Evolutionary conservation across 306 rosid species (phyloP), one percentile per base, ranked within the genome.

Genomic region (Trichosanthes cucumerina): DNA sequence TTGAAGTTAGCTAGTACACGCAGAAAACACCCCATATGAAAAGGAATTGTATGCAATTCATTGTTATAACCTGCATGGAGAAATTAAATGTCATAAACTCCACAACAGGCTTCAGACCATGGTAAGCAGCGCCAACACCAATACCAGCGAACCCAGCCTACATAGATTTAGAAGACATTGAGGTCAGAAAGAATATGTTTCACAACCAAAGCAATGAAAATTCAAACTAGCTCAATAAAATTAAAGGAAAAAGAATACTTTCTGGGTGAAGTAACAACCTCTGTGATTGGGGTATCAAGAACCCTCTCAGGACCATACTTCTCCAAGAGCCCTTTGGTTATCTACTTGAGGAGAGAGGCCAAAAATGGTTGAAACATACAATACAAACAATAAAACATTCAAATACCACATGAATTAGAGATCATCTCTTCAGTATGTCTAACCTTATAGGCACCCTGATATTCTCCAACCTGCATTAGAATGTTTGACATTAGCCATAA

Each of bases 51-150:
- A 31, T 19, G 44, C 64, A 76, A 71, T 1, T 66, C 75, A 71
- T 78, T 64, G 36, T 38, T 64, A 86, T 78, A 84, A 95, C 99
- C 99, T 96, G 99, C 99, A 96, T 92, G 62, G 99, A 96, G 91
- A 96, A 96, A 89, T 96, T 96, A 87, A 96, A 96, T 76, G 99
- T 96, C 99, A 96, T 96, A 78, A 92, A 96, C 90, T 96, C 99
- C 26, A 96, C 80, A 9, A 92, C 90, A 72, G 99, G 99, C 83
- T 70, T 90, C 78, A 92, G 93, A 80, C 99, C 99, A 83, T 92
- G 82, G 89, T 87, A 96, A 60, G 99, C 99, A 78, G 99, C 99
- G 3, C 99, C 99, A 81, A 96, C 99, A 86, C 98, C 99, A 60
- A 96, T 92, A 72, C 99, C 99, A 59, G 99, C 16, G 90, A 96